phyloP scores from a whole-genome alignment of 2,329 filamentous ascomycete species.

The Botrytis deweyae region DNA sequence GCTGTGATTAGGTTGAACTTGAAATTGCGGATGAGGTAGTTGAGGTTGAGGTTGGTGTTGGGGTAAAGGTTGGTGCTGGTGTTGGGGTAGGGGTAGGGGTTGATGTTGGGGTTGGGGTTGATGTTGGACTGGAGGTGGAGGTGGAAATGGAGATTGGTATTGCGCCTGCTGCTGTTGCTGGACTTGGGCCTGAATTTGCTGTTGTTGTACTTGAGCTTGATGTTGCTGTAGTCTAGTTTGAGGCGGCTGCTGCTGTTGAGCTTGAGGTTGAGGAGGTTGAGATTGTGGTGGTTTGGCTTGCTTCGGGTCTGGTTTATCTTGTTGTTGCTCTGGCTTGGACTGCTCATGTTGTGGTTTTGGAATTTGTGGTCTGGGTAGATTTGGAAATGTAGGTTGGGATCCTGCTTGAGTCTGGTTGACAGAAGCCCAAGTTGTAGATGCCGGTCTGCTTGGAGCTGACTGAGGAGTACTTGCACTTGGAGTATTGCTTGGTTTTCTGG shows the following conservation, averaged over 20 bases:
- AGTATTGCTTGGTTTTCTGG: conserved; percentile 11
- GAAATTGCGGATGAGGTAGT: conserved; percentile 13
- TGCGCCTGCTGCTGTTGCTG: conserved; percentile 2
- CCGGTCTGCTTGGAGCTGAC: conserved; percentile 11
- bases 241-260: not conserved
- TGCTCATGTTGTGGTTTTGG: conserved; percentile 17
- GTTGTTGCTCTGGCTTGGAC: not conserved
- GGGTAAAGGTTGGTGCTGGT: not conserved
- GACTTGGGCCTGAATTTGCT: not conserved
- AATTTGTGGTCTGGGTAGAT: conserved; percentile 8
- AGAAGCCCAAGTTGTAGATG: conserved; percentile 22
- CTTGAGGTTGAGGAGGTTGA: not conserved
- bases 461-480: conserved; percentile 15
- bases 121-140: not conserved
- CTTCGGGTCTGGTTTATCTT: not conserved
- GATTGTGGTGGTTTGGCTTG: not conserved
- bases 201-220: not conserved
- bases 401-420: conserved; percentile 21
- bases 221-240: not conserved
- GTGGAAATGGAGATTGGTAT: not conserved
- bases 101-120: not conserved
- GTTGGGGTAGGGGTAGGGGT: not conserved
- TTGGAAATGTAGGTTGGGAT: conserved; percentile 13
- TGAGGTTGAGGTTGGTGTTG: not conserved
- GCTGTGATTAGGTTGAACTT: not conserved